A percentile compares a stretch with the other conserved stretches of the same genome.
phyloP scores from a whole-genome alignment of 495 filamentous ascomycete species.

The Hypoxylon trugodes region DNA sequence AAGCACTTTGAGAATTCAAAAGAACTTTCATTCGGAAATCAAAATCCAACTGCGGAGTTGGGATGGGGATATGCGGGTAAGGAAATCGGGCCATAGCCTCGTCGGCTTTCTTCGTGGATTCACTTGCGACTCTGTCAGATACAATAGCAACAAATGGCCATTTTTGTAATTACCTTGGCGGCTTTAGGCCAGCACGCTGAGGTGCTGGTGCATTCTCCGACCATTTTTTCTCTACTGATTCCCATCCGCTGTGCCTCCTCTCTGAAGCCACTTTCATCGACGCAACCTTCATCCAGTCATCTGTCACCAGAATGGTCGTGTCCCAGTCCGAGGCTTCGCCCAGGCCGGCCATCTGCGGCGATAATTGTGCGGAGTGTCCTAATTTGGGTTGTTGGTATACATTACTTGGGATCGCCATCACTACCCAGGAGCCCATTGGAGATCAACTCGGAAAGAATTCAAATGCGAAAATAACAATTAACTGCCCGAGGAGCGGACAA shows the following conservation, averaged over 20 bases:
- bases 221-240: conserved; percentile 40
- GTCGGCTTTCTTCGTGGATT: conserved; percentile 11
- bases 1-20: conserved; percentile 63
- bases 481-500: neutral
- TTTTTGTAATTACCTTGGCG: conserved; percentile 8
- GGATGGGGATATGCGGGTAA: conserved; percentile 39
- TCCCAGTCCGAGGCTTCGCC: conserved; percentile 39
- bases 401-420: neutral
- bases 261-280: conserved; percentile 22
- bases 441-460: neutral
- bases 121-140: conserved; percentile 27
- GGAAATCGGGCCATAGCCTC: conserved; percentile 31
- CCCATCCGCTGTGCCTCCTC: conserved; percentile 43
- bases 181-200: neutral
- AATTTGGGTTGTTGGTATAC: neutral
- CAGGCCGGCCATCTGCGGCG: neutral
- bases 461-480: neutral
- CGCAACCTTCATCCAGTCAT: conserved; percentile 16
- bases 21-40: conserved; percentile 71
- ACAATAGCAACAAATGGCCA: neutral
- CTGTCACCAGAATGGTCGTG: conserved; percentile 28
- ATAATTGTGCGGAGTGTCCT: neutral
- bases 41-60: conserved; percentile 60
- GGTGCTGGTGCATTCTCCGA: conserved; percentile 1
- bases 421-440: conserved; percentile 7